Evolutionary conservation across 805 yeast species (phyloP), one percentile per base, ranked within the genome.

Genomic region (Kurtzmaniella fragi): DNA sequence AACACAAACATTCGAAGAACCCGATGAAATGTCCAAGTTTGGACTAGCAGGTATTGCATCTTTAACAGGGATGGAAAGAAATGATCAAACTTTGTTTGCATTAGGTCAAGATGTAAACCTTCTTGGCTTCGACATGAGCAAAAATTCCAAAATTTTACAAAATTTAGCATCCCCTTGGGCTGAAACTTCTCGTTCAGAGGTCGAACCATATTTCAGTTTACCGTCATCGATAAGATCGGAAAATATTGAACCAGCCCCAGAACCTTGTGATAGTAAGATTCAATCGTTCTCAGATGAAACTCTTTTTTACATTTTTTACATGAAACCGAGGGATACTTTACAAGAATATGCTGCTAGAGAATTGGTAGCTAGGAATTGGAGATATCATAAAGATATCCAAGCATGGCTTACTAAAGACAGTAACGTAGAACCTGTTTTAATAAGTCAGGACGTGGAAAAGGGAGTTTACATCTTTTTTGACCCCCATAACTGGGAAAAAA

Each of bases 391-490:
- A 64, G 95, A 88, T 44, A 75, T 93, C 41, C 95, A 90, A 65
- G 89, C 93, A 37, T 93, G 99, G 99, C 67, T 93, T 42, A 93
- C 99, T 10, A 93, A 93, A 61, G 96, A 89, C 53, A 85, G 95
- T 23, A 78, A 79, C 51, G 80, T 81, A 44, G 98, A 91, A 59
- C 96, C 97, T 1, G 77, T 86, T 12, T 86, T 88, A 42, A 64
- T 69, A 15, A 77, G 84, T 27, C 83, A 82, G 28, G 91, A 85
- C 41, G 87, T 90, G 40, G 99, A 93, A 63, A 77, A 91, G 44
- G 98, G 99, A 1, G 80, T 89, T 8, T 93, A 93, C 57, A 82
- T 90, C 17, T 91, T 93, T 60, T 93, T 93, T 58, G 98, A 93
- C 55, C 97, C 98, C 4, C 86, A 82, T 49, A 79, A 85, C 44